Evolutionary conservation across 2,329 filamentous ascomycete species (phyloP), one percentile per base, ranked within the genome.

Genomic region (Calonectria pseudoturangicola): DNA sequence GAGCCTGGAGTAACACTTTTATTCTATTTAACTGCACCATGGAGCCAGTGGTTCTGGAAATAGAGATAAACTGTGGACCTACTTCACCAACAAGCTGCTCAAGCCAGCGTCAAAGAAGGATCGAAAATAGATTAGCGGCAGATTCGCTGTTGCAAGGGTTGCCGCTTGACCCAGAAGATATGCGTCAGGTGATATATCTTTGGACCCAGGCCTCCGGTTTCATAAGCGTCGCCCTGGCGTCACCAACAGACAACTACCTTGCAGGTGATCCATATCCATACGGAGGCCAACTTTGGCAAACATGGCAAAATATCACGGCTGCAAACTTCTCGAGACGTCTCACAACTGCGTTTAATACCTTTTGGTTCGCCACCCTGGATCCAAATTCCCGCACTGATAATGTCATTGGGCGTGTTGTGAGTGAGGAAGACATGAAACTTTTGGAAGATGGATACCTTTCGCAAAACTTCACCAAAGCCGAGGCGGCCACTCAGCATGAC

Each of bases 291-390:
- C 12, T 8, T 13, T 48, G n/a, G n/a, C 12, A 25, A 8, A 45
- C 15, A 0, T 64, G 39, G 60, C 4, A 10, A 9, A 9, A 16
- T 4, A n/a, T 64, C 16, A 28, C 43, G 6, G 18, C 4, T 8
- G 9, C 27, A 36, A 50, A 8, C 6, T 65, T 66, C 9, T 66
- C 63, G 18, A 50, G n/a, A 3, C 47, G 47, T 13, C 48, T 66
- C 9, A 54, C 63, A 2, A 66, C 63, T 16, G 16, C 25, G 12
- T 66, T 66, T 13, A 66, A 66, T 6, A 66, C 63, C 2, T 66
- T 66, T 41, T 54, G 63, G 63, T 18, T 41, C 8, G 63, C 63
- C 4, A 66, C 63, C 5, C 21, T 66, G 8, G 30, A 51, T 18
- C 47, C 63, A n/a, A 18, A 41, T 16, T 8, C 8, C 5, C 47